phyloP scores from a whole-genome alignment of 805 yeast genomes.

The Metschnikowia bowlesiae region DNA sequence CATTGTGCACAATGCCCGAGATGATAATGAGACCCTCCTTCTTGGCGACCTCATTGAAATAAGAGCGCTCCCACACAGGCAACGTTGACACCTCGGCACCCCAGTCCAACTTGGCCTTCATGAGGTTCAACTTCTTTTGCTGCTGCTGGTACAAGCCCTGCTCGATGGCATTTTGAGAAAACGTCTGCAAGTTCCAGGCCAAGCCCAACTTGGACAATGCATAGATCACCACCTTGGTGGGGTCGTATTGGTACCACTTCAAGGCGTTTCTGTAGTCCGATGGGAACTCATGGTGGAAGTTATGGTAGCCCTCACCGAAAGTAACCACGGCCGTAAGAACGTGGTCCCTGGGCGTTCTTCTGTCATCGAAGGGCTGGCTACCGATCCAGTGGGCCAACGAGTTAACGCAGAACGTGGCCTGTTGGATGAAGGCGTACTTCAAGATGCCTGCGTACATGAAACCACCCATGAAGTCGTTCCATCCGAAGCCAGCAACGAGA shows the following conservation, averaged over 20 bases:
- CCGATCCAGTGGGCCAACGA: conserved; percentile 87
- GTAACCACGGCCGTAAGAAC: conserved; percentile 76
- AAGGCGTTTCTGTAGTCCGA: conserved; percentile 84
- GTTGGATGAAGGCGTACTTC: conserved; percentile 68
- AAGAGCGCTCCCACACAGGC: conserved; percentile 70
- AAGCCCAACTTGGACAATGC: conserved; percentile 59
- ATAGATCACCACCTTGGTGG: conserved; percentile 66
- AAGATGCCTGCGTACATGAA: conserved; percentile 70
- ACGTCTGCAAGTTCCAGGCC: conserved; percentile 68
- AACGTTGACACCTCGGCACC: conserved; percentile 62
- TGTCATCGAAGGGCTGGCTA: conserved; percentile 79
- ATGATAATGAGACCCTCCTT: conserved; percentile 62
- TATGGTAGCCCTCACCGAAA: conserved; percentile 86
- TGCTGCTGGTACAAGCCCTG: conserved; percentile 81
- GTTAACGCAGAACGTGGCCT: conserved; percentile 82
- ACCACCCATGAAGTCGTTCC: conserved; percentile 58
- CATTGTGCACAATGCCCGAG: conserved; percentile 77
- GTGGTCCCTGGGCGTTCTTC: conserved; percentile 84
- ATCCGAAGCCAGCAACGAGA: conserved; percentile 24
- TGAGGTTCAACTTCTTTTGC: conserved; percentile 69
- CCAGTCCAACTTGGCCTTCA: conserved; percentile 65
- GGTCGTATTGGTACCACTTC: conserved; percentile 85
- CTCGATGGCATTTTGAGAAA: conserved; percentile 75
- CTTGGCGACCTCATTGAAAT: conserved; percentile 50
- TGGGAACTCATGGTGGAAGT: conserved; percentile 89